A percentile compares a stretch with the other conserved stretches of the same genome.
Conservation (phyloP, 2,329 filamentous ascomycete species). For the Cordyceps pruinosa region DNA sequence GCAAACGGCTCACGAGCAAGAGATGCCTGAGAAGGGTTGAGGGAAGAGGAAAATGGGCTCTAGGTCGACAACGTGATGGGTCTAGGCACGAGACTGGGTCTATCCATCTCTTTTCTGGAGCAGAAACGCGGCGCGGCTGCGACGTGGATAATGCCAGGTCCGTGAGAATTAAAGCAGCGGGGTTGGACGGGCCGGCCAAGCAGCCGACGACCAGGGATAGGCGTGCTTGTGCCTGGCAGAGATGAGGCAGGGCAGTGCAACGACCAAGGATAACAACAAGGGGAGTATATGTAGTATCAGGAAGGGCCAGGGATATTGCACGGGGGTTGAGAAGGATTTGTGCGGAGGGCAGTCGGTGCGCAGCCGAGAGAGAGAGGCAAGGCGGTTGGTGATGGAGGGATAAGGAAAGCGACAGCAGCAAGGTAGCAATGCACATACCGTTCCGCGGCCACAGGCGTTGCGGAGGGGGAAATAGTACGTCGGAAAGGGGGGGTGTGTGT, state of each 20-base stretch:
- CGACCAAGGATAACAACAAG: background rate
- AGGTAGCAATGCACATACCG: slow-evolving; percentile 10
- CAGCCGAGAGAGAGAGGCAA: background rate
- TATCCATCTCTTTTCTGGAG: slow-evolving; percentile 4
- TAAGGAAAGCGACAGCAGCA: background rate
- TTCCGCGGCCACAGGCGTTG: background rate
- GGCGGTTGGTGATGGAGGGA: background rate
- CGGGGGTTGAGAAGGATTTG: background rate
- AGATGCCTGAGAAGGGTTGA: background rate
- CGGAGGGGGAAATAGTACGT: background rate
- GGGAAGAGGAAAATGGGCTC: background rate
- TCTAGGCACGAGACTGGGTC: slow-evolving; percentile 10
- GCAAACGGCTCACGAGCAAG: background rate
- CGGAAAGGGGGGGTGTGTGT: background rate
- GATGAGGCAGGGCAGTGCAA: background rate
- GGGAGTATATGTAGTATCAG: background rate
- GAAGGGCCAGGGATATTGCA: background rate
- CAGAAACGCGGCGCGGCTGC: slow-evolving; percentile 8
- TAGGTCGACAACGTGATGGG: slow-evolving; percentile 6
- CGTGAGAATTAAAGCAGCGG: slow-evolving; percentile 11
- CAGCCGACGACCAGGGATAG: slow-evolving; percentile 5
- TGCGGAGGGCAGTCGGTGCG: background rate
- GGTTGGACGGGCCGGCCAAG: slow-evolving; percentile 9
- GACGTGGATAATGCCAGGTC: slow-evolving; percentile 10
- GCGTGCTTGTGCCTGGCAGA: background rate